Evolutionary conservation across 2,329 filamentous ascomycete genomes (phyloP).

Genomic region (Paecilomyces niveus): DNA sequence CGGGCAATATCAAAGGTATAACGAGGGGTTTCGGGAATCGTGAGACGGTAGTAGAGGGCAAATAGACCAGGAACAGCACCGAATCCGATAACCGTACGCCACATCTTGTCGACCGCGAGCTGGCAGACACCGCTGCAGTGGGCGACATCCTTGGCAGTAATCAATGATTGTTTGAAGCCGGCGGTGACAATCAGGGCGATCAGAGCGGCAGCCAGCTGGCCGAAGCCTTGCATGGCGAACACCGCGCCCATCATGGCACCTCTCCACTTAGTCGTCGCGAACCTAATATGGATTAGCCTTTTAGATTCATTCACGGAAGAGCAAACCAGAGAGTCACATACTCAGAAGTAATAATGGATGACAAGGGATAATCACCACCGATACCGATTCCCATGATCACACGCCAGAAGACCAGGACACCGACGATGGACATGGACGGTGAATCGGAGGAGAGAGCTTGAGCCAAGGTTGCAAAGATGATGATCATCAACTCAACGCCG

Average conservation of each 20-base stretch:
- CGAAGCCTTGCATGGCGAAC: slow-evolving; percentile 81
- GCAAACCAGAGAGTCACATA: slow-evolving; percentile 18
- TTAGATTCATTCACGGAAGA: background rate
- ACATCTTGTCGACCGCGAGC: slow-evolving; percentile 77
- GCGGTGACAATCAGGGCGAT: slow-evolving; percentile 68
- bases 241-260: slow-evolving; percentile 83
- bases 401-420: slow-evolving; percentile 67
- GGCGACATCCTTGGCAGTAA: slow-evolving; percentile 43
- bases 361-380: slow-evolving; percentile 76
- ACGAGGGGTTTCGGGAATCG: slow-evolving; percentile 79
- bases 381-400: slow-evolving; percentile 74
- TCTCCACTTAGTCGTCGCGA: slow-evolving; percentile 77
- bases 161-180: slow-evolving; percentile 61
- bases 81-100: slow-evolving; percentile 73
- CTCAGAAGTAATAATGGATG: slow-evolving; percentile 77
- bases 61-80: slow-evolving; percentile 73
- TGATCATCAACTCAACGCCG: slow-evolving; percentile 70
- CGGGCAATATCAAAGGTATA: slow-evolving; percentile 78
- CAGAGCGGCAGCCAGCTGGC: slow-evolving; percentile 68
- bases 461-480: slow-evolving; percentile 70
- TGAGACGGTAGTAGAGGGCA: slow-evolving; percentile 78
- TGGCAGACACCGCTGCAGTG: slow-evolving; percentile 59
- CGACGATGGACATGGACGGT: slow-evolving; percentile 50
- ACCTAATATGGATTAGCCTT: slow-evolving; percentile 37
- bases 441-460: slow-evolving; percentile 62